Conservation (phyloP, 148 eudicot genomes). For the Polygonum maritimum region DNA sequence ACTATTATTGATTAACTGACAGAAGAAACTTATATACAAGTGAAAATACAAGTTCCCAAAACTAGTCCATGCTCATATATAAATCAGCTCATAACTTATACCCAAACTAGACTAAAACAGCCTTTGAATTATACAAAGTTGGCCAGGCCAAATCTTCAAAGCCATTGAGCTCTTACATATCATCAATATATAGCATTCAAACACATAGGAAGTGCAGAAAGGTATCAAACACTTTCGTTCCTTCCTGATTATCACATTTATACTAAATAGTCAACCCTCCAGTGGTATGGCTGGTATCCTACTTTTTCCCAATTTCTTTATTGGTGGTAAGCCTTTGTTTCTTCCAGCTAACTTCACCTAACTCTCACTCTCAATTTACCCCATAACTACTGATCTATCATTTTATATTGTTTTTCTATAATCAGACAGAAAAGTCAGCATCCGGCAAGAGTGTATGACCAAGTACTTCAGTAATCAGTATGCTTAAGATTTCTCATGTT, state of each 20-base stretch:
- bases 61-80: not conserved
- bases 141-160: not conserved
- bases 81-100: not conserved
- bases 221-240: not conserved
- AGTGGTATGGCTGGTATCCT: not conserved
- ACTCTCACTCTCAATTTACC: not conserved
- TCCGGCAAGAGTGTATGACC: not conserved
- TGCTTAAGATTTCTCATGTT: not conserved
- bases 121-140: not conserved
- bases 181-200: not conserved
- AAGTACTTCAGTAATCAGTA: not conserved
- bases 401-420: no score
- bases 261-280: not conserved
- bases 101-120: not conserved
- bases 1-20: not conserved
- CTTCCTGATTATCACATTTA: not conserved
- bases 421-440: not conserved
- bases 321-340: not conserved
- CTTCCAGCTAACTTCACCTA: not conserved
- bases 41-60: no score
- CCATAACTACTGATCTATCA: not conserved
- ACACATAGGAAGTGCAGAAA: not conserved
- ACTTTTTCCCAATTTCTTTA: not conserved
- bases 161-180: not conserved
- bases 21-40: not conserved